phyloP scores from a whole-genome alignment of 208 protist species.

The Leishmania guyanensis region DNA sequence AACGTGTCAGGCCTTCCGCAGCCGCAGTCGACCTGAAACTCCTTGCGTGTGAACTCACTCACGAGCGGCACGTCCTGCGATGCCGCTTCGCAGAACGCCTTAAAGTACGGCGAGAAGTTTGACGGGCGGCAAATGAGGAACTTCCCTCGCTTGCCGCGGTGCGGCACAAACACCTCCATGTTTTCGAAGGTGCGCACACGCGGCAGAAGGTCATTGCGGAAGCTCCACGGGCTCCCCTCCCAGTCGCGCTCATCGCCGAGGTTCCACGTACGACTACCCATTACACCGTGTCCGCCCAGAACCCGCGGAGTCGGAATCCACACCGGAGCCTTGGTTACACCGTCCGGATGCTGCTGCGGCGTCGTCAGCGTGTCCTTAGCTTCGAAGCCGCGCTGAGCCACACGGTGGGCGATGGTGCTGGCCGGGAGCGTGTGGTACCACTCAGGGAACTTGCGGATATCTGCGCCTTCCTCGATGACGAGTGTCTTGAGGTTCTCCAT shows the following conservation, averaged over 20 bases:
- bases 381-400: constrained; percentile 66
- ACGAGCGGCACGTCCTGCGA: constrained; percentile 70
- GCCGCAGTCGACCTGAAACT: constrained; percentile 47
- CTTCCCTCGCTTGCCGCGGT: constrained; percentile 74
- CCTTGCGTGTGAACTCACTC: constrained; percentile 70
- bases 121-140: constrained; percentile 63
- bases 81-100: constrained; percentile 71
- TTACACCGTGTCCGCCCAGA: constrained; percentile 76
- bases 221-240: constrained; percentile 65
- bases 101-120: constrained; percentile 75
- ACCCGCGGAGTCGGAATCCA: constrained; percentile 73
- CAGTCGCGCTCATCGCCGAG: constrained; percentile 71
- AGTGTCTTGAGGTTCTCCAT: constrained; percentile 73
- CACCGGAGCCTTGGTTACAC: constrained; percentile 36
- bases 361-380: constrained; percentile 46
- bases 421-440: constrained; percentile 66
- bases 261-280: constrained; percentile 81
- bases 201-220: constrained; percentile 71
- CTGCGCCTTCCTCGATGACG: constrained; percentile 67
- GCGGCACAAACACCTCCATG: constrained; percentile 58
- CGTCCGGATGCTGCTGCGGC: constrained; percentile 42
- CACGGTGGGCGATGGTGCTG: constrained; percentile 62
- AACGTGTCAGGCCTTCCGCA: constrained; percentile 71
- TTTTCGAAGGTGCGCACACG: constrained; percentile 62
- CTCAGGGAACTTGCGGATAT: constrained; percentile 59